phyloP scores from a whole-genome alignment of 441 rosid genomes.

The Adansonia madagascariensis region DNA sequence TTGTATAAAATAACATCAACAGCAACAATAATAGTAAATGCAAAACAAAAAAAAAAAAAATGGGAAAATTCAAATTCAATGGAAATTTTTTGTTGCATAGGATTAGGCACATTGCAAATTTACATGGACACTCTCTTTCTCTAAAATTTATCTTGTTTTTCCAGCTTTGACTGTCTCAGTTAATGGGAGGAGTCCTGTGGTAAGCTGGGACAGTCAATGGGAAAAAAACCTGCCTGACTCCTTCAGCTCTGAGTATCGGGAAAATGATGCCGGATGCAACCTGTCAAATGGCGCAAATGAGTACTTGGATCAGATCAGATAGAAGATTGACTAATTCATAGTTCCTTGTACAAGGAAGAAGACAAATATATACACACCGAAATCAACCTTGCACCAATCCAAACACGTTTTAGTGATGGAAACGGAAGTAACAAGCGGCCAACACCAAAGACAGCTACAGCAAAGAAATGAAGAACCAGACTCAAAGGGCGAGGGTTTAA shows the following conservation, averaged over 20 bases:
- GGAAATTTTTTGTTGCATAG: background rate
- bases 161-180: background rate
- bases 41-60: no score
- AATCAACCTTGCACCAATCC: constrained; percentile 23
- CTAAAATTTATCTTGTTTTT: no score
- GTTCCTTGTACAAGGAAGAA: no score
- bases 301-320: no score
- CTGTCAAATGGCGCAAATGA: constrained; percentile 10
- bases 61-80: background rate
- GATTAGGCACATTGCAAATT: background rate
- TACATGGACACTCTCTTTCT: no score
- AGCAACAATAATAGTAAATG: no score
- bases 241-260: constrained; percentile 31
- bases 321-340: no score
- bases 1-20: background rate
- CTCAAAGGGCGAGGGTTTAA: constrained; percentile 16
- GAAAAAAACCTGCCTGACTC: constrained; percentile 28
- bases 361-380: constrained; percentile 9
- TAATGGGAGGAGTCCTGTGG: constrained; percentile 7
- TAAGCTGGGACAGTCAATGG: constrained; percentile 16
- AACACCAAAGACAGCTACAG: constrained; percentile 12
- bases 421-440: constrained; percentile 26
- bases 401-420: constrained; percentile 25
- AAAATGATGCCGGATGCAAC: constrained; percentile 25
- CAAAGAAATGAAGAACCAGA: constrained; percentile 22